Evolutionary conservation across 352 stramenopile genomes (phyloP).

Genomic region (Pythium rishiriense): DNA sequence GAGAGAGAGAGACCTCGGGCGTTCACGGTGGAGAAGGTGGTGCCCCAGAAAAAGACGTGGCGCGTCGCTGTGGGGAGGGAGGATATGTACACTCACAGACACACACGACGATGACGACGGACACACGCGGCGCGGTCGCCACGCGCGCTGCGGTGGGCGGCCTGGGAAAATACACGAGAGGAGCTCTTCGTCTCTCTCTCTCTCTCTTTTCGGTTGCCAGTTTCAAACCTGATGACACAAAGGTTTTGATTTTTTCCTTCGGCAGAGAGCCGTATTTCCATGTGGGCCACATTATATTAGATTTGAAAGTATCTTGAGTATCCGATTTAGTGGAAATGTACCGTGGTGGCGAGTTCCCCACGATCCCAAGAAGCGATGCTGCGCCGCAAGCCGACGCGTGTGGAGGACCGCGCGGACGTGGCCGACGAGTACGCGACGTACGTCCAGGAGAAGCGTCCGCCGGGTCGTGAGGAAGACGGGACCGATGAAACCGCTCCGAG

Average conservation of each 20-base stretch:
- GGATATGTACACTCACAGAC: no score
- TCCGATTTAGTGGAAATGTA: no score
- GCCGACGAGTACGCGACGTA: conserved; percentile 75
- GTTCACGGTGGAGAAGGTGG: no score
- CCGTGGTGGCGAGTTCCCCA: neutral
- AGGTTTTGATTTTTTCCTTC: neutral
- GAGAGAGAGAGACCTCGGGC: no score
- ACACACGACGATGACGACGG: neutral
- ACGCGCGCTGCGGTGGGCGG: no score
- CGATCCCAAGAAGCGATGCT: conserved; percentile 35
- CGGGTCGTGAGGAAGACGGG: neutral
- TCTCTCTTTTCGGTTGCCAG: neutral
- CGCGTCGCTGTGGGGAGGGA: no score
- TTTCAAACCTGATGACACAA: neutral
- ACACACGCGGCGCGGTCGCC: no score
- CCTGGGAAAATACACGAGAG: no score
- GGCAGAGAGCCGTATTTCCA: conserved; percentile 6
- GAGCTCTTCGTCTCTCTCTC: no score
- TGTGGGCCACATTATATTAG: conserved; percentile 6
- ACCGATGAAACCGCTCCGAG: no score
- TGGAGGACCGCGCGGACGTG: conserved; percentile 68
- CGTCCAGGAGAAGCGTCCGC: conserved; percentile 49
- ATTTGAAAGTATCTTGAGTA: neutral
- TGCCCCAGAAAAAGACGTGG: no score
- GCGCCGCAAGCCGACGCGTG: conserved; percentile 56